Evolutionary conservation across 2,329 filamentous ascomycete species (phyloP).

Genomic region (Domatiomyces globalis): DNA sequence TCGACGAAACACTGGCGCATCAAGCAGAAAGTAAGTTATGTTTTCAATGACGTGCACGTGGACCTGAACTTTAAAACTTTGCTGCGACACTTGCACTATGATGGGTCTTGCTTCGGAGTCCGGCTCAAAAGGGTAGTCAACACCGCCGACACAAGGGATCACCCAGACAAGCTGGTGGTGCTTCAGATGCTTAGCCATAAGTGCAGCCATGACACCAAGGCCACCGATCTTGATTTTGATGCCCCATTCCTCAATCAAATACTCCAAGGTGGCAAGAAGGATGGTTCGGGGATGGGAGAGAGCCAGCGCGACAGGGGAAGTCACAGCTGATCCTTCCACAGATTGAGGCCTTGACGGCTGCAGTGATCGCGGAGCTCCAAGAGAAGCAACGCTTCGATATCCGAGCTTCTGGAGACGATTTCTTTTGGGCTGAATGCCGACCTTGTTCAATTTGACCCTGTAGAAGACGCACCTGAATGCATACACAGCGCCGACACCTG

Average conservation of each 20-base stretch:
- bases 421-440: constrained; percentile 1
- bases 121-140: constrained; percentile 35
- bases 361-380: not conserved
- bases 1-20: constrained; percentile 43
- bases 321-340: not conserved
- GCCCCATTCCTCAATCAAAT: constrained; percentile 47
- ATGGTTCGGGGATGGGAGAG: constrained; percentile 30
- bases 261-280: constrained; percentile 49
- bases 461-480: constrained; percentile 5
- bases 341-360: not conserved
- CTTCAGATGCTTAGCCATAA: constrained; percentile 43
- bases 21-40: constrained; percentile 46
- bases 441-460: constrained; percentile 7
- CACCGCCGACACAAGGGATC: constrained; percentile 38
- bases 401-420: not conserved
- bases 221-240: constrained; percentile 51
- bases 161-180: constrained; percentile 45
- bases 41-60: constrained; percentile 42
- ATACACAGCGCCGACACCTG: constrained; percentile 1
- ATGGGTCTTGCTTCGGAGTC: constrained; percentile 35
- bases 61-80: constrained; percentile 39
- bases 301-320: not conserved
- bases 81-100: constrained; percentile 40
- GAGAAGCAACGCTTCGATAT: not conserved
- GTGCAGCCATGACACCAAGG: constrained; percentile 47